Conservation (phyloP, 352 stramenopile genomes). For the Phytophthora pini region DNA sequence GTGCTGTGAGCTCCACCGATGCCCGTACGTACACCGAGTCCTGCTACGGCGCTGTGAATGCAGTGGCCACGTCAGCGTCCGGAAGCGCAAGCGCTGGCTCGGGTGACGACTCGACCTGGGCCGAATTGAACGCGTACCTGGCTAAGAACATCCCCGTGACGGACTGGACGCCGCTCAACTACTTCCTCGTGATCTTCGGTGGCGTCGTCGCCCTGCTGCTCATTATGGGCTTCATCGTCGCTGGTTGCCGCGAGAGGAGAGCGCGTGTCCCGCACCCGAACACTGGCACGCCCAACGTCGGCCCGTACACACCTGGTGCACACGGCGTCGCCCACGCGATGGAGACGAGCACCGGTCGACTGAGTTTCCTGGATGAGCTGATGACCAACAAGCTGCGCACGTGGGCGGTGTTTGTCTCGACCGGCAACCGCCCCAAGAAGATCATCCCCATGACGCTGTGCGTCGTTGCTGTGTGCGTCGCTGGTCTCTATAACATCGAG, state of each 20-base stretch:
- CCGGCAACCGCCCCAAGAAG: conserved; percentile 44
- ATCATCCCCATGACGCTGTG: conserved; percentile 47
- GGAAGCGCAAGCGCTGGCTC: conserved; percentile 22
- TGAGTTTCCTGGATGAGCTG: conserved; percentile 57
- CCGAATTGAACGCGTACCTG: conserved; percentile 46
- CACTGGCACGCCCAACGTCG: conserved; percentile 27
- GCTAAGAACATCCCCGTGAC: conserved; percentile 44
- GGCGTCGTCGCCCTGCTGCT: conserved; percentile 42
- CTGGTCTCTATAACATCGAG: conserved; percentile 51
- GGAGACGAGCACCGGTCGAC: conserved; percentile 20
- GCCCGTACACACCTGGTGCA: conserved; percentile 30
- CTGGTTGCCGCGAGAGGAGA: conserved; percentile 39
- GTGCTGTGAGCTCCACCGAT: conserved; percentile 44
- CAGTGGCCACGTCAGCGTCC: conserved; percentile 21
- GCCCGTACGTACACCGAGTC: conserved; percentile 48
- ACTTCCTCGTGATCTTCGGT: conserved; percentile 59
- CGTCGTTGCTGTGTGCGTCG: conserved; percentile 43
- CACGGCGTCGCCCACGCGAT: conserved; percentile 33
- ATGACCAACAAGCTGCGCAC: conserved; percentile 46
- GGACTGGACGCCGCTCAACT: conserved; percentile 55
- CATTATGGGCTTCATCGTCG: conserved; percentile 49
- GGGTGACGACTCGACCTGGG: conserved; percentile 41
- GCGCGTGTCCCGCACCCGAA: conserved; percentile 21
- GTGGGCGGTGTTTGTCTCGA: conserved; percentile 54
- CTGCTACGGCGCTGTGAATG: conserved; percentile 38